Conservation (phyloP, 495 filamentous ascomycete species). For the Pyrenula massariospora region DNA sequence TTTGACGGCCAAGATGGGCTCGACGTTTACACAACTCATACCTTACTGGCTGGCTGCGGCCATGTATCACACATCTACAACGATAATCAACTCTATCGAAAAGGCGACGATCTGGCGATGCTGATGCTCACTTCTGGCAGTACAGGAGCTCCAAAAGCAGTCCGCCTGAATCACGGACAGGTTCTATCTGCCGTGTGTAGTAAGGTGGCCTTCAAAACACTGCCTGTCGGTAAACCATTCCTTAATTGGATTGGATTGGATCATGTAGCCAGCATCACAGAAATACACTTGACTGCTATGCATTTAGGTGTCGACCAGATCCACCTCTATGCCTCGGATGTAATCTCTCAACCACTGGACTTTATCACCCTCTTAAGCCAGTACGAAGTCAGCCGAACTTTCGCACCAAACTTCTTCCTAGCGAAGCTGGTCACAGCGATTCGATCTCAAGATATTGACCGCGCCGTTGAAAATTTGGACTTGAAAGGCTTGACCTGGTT, state of each 20-base stretch:
- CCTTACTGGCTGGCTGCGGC: not conserved
- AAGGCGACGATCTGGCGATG: slow-evolving; percentile 13
- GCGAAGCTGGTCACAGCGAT: slow-evolving; percentile 5
- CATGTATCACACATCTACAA: not conserved
- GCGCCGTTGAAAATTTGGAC: slow-evolving; percentile 5
- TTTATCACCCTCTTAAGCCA: slow-evolving; percentile 21
- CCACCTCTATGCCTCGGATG: slow-evolving; percentile 20
- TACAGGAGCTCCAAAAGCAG: slow-evolving; percentile 43
- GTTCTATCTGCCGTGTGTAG: slow-evolving; percentile 27
- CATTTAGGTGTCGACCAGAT: slow-evolving; percentile 22
- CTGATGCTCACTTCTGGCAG: slow-evolving; percentile 50
- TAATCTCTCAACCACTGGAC: slow-evolving; percentile 19
- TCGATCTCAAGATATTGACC: slow-evolving; percentile 3
- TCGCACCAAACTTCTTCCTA: slow-evolving; percentile 41
- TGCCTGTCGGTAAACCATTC: slow-evolving; percentile 13
- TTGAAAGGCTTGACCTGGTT: slow-evolving; percentile 15
- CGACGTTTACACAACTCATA: not conserved
- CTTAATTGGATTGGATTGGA: slow-evolving; percentile 42
- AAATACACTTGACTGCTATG: slow-evolving; percentile 37
- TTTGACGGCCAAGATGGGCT: not conserved
- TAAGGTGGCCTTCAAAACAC: not conserved
- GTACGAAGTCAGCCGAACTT: slow-evolving; percentile 25
- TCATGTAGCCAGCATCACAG: slow-evolving; percentile 39
- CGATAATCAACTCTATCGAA: not conserved
- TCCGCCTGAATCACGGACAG: slow-evolving; percentile 30